Conservation (phyloP, 768 basidiomycete species). For the Cystofilobasidium macerans region DNA sequence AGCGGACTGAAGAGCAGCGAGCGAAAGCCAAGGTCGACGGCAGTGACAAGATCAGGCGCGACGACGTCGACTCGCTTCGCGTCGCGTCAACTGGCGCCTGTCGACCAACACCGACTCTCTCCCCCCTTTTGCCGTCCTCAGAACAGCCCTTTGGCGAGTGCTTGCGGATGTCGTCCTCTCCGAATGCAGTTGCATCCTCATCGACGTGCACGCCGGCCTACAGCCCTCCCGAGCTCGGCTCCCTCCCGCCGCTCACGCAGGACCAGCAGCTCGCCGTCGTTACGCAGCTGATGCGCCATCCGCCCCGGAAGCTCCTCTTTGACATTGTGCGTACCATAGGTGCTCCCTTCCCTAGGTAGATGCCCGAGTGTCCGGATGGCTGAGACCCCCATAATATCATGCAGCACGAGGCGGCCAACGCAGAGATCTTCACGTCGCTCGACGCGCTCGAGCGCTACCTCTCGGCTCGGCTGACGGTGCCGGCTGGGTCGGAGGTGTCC, state of each 20-base stretch:
- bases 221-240: background rate
- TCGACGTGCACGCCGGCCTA: constrained; percentile 4
- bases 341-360: background rate
- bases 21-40: too few relatives aligned
- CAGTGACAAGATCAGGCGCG: too few relatives aligned
- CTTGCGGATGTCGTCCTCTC: background rate
- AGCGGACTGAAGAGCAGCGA: too few relatives aligned
- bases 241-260: constrained; percentile 7
- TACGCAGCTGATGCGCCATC: constrained; percentile 22
- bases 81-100: too few relatives aligned
- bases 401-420: constrained; percentile 26
- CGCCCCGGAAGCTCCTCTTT: constrained; percentile 21
- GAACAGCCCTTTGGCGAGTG: background rate
- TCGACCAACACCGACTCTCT: background rate
- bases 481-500: constrained; percentile 3
- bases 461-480: background rate
- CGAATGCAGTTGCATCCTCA: background rate
- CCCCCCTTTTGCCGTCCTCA: background rate
- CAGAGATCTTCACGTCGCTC: constrained; percentile 24
- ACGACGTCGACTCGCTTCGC: too few relatives aligned
- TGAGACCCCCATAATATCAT: too few relatives aligned
- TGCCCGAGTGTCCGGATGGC: background rate
- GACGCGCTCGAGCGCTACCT: constrained; percentile 18
- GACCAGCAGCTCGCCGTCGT: constrained; percentile 25
- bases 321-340: constrained; percentile 16